These are phyloP conservation scores for Solanum sparsipilum DNA, from an alignment of 257 asterid genomes.

Conservation along the genomic window DNA sequence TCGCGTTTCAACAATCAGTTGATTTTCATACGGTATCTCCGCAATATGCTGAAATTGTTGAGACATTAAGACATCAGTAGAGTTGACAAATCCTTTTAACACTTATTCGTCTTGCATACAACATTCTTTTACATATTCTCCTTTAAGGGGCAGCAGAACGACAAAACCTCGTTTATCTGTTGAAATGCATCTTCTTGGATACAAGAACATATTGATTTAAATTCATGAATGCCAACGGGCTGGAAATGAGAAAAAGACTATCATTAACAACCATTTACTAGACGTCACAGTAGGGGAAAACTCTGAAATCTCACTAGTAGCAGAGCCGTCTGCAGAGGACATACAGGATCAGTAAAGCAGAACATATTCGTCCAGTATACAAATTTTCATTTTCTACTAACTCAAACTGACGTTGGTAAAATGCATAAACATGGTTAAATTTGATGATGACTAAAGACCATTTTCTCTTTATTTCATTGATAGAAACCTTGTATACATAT, in stretches of 20 bases:
- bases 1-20: conserved; percentile 40
- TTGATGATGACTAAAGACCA: background rate
- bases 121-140: background rate
- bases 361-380: background rate
- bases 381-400: background rate
- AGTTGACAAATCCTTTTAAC: background rate
- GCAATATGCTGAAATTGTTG: conserved; percentile 53
- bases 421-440: background rate
- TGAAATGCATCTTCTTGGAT: background rate
- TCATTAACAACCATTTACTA: background rate
- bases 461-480: background rate
- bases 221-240: background rate
- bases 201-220: background rate
- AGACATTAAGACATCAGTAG: background rate
- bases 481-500: background rate
- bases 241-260: background rate
- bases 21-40: conserved; percentile 73
- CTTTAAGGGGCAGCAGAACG: background rate
- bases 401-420: background rate
- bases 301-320: background rate
- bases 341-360: background rate
- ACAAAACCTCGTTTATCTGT: background rate
- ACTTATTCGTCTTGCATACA: background rate
- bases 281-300: background rate
- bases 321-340: background rate